Base-by-base conservation (phyloP, 306 rosid genomes). In the Sphenostylis stenocarpa region DNA sequence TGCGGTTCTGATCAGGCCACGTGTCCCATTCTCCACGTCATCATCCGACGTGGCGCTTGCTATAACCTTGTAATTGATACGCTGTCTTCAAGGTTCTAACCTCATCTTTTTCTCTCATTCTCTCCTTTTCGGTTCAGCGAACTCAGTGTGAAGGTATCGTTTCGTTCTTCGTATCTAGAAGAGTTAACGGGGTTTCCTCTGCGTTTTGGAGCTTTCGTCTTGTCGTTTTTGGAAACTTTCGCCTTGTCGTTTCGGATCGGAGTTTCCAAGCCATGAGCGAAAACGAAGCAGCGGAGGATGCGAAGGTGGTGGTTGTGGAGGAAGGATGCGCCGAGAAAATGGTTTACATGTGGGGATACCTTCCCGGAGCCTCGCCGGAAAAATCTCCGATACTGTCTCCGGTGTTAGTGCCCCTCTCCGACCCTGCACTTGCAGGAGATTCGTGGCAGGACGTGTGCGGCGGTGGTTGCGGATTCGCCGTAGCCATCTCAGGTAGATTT, bases 391-490 rank as follows among this genome's bases (percentile, higher is more conserved):
- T 87, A 21, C 77, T 91, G 1, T 88, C 85, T 34, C 93, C 96
- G 65, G 48, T 72, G 49, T 77, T 49, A 4, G 97, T 91, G 0
- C 31, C 3, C 21, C 78, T 85, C 20, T 81, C 94, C 16, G 79
- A 52, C 71, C 81, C 80, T 19, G 52, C 38, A 3, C 12, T 56
- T 2, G 84, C 21, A 0, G 90, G 75, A 47, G 87, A 91, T 78
- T 85, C 91, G 1, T 91, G 96, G 96, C 90, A 76, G 79, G 94
- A 87, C 4, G 89, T 88, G 8, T 90, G 94, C 39, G 93, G 90
- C 16, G 98, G 97, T n/a, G 98, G 98, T 48, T 91, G 97, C 72
- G 98, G 98, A 77, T 94, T 91, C 77, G 96, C 98, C 53, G 76
- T 86, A 89, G 98, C 96, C 74, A 82, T 90, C 41, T 94, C 97